These are phyloP conservation scores for Amborella trichopoda DNA, from an alignment of 164 flowering plant species.

Conservation along the genomic window DNA sequence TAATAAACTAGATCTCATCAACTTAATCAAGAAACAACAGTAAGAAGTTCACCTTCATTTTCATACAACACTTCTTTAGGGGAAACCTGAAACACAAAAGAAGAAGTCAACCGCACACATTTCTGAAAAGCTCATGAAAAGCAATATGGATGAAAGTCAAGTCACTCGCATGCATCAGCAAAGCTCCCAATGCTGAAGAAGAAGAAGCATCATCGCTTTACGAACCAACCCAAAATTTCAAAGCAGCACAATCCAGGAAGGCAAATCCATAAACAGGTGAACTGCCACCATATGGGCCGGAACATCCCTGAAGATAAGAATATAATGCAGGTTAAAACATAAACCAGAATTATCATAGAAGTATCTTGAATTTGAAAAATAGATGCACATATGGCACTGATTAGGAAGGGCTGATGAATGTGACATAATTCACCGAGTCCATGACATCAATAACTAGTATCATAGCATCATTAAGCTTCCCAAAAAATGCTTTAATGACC, in stretches of 20 bases:
- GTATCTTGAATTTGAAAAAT: too few species aligned
- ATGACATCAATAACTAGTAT: too few species aligned
- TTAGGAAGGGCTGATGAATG: too few species aligned
- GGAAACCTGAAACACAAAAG: slow-evolving; percentile 37
- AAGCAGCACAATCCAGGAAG: slow-evolving; percentile 86
- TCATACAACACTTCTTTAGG: slow-evolving; percentile 84
- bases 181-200: slow-evolving; percentile 73
- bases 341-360: too few species aligned
- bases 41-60: slow-evolving; percentile 37
- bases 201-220: slow-evolving; percentile 86
- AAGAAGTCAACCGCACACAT: too few species aligned
- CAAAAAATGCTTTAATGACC: too few species aligned
- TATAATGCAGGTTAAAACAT: too few species aligned
- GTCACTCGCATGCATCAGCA: slow-evolving; percentile 76
- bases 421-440: too few species aligned
- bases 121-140: too few species aligned
- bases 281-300: slow-evolving; percentile 26
- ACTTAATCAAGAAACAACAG: not conserved
- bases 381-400: too few species aligned
- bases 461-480: too few species aligned
- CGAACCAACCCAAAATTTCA: slow-evolving; percentile 86
- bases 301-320: slow-evolving; percentile 25
- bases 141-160: slow-evolving; percentile 1
- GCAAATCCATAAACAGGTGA: slow-evolving; percentile 72
- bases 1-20: too few species aligned